Conservation (phyloP, 2,329 filamentous ascomycete genomes). For the Ceratocystis cacaofunesta region DNA sequence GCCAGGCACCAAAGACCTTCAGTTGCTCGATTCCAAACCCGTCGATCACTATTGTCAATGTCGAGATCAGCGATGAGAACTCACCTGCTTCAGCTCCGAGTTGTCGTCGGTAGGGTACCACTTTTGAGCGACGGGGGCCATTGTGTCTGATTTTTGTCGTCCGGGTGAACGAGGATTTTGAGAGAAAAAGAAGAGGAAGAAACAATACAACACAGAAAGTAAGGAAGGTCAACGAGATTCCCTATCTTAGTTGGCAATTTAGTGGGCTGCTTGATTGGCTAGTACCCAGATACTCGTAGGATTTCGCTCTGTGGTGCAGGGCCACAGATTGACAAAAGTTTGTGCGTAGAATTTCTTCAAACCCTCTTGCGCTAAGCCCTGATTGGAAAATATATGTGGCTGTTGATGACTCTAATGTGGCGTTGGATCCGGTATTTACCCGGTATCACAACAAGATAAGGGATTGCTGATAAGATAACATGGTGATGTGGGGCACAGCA, state of each 20-base stretch:
- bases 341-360: slow-evolving; percentile 27
- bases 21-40: slow-evolving; percentile 4
- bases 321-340: slow-evolving; percentile 24
- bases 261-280: slow-evolving; percentile 14
- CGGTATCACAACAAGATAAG: slow-evolving; percentile 7
- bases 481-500: neutral
- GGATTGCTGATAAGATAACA: neutral
- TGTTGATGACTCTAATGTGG: neutral
- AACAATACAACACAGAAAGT: slow-evolving; percentile 16
- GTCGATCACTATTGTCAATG: slow-evolving; percentile 20
- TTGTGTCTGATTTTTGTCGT: slow-evolving; percentile 28
- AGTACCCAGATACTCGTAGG: slow-evolving; percentile 11
- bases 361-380: slow-evolving; percentile 28
- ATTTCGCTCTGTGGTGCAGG: slow-evolving; percentile 17
- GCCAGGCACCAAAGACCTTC: neutral
- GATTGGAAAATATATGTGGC: slow-evolving; percentile 20
- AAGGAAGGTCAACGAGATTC: slow-evolving; percentile 21
- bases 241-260: slow-evolving; percentile 18
- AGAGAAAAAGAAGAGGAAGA: slow-evolving; percentile 17
- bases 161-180: slow-evolving; percentile 16
- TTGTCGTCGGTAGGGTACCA: slow-evolving; percentile 98
- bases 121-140: slow-evolving; percentile 80
- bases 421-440: neutral
- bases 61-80: slow-evolving; percentile 29
- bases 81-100: slow-evolving; percentile 81